phyloP scores from a whole-genome alignment of 73 alveolate genomes.

The Chromera velia region DNA sequence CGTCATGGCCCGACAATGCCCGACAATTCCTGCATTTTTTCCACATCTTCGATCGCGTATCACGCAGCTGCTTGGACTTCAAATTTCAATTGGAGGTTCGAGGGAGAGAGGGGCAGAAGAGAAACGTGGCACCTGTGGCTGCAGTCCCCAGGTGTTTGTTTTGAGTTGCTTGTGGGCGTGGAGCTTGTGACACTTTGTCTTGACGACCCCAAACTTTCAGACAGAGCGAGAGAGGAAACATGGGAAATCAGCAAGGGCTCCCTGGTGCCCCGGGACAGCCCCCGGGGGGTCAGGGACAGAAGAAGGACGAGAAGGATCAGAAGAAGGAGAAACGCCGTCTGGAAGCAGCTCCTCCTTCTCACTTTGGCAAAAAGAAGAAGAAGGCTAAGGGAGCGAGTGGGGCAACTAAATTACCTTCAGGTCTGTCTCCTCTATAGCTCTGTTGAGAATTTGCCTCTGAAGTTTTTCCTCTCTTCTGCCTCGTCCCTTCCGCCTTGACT shows the following conservation, averaged over 20 bases:
- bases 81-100: too few species aligned
- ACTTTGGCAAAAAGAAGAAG: constrained; percentile 58
- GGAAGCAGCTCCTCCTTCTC: constrained; percentile 30
- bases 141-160: too few species aligned
- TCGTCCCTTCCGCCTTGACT: neutral
- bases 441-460: neutral
- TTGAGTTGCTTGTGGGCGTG: too few species aligned
- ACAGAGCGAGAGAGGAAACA: too few species aligned
- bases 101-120: too few species aligned
- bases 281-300: constrained; percentile 8
- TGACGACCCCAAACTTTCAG: too few species aligned
- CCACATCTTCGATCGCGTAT: too few species aligned
- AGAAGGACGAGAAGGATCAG: constrained; percentile 33
- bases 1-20: too few species aligned
- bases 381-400: constrained; percentile 65
- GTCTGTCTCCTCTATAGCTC: constrained; percentile 5
- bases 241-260: neutral
- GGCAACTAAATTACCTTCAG: constrained; percentile 29
- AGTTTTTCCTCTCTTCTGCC: neutral
- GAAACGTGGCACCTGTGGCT: too few species aligned
- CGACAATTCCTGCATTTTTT: too few species aligned
- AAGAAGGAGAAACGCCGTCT: constrained; percentile 13
- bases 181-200: too few species aligned
- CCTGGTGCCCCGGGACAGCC: constrained; percentile 22
- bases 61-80: too few species aligned